phyloP scores from a whole-genome alignment of 2,329 filamentous ascomycete genomes.

The Aureobasidium sp. region DNA sequence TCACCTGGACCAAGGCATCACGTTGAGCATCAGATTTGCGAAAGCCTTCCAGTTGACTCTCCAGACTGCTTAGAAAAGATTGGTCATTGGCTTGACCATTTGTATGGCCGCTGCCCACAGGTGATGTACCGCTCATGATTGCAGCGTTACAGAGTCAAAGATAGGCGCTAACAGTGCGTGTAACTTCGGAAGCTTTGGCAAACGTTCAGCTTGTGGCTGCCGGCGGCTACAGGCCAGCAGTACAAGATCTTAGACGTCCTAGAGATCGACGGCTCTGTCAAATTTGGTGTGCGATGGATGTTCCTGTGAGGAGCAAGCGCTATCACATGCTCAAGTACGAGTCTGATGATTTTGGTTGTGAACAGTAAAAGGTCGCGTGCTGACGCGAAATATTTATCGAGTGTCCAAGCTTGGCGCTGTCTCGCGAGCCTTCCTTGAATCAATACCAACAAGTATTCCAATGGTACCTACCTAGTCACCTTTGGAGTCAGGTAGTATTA shows the following conservation, averaged over 20 bases:
- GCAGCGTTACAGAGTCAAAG: not conserved
- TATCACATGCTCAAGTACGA: not conserved
- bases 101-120: not conserved
- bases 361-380: not conserved
- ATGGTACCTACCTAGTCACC: no score
- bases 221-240: not conserved
- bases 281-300: not conserved
- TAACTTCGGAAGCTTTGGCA: not conserved
- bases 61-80: not conserved
- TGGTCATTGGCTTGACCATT: not conserved
- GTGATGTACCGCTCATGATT: not conserved
- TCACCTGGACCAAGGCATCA: slow-evolving; percentile 20
- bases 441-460: no score
- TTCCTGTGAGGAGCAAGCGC: not conserved
- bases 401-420: not conserved
- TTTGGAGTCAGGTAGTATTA: no score
- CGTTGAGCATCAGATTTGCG: slow-evolving; percentile 24
- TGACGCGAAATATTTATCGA: not conserved
- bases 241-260: not conserved
- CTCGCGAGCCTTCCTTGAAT: not conserved
- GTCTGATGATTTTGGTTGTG: not conserved
- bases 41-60: slow-evolving; percentile 22
- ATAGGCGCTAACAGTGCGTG: not conserved
- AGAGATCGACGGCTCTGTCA: not conserved
- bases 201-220: not conserved